Evolutionary conservation across 805 yeast species (phyloP).

Genomic region (Yamadazyma tumulicola): DNA sequence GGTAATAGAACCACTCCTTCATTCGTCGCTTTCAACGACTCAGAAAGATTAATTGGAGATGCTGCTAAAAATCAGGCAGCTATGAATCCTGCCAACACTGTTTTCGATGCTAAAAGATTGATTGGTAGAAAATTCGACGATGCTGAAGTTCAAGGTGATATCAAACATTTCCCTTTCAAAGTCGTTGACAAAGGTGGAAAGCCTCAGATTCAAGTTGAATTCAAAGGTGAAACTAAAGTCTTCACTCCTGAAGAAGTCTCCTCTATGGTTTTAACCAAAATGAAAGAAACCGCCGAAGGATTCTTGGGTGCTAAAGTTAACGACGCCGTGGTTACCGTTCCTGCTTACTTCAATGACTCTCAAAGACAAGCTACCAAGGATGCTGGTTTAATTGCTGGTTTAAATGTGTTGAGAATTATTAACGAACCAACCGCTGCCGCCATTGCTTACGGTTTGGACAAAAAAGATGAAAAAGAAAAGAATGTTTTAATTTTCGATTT

Average conservation of each 20-base stretch:
- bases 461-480: slow-evolving; percentile 65
- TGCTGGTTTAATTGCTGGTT: slow-evolving; percentile 95
- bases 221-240: slow-evolving; percentile 81
- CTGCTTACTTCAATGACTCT: slow-evolving; percentile 96
- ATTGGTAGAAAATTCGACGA: slow-evolving; percentile 89
- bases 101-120: slow-evolving; percentile 88
- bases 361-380: slow-evolving; percentile 99
- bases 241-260: slow-evolving; percentile 96
- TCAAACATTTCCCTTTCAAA: slow-evolving; percentile 76
- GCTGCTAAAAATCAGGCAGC: slow-evolving; percentile 99
- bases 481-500: slow-evolving; percentile 46
- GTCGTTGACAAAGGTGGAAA: slow-evolving; percentile 72
- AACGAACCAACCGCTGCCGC: slow-evolving; percentile 92
- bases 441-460: slow-evolving; percentile 57
- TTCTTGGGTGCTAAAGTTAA: slow-evolving; percentile 53
- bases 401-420: slow-evolving; percentile 90
- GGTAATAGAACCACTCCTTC: slow-evolving; percentile 99
- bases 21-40: slow-evolving; percentile 90
- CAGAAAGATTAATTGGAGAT: slow-evolving; percentile 93
- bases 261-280: slow-evolving; percentile 85
- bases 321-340: slow-evolving; percentile 94
- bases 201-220: slow-evolving; percentile 81
- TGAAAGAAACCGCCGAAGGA: slow-evolving; percentile 92
- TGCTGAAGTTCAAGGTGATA: slow-evolving; percentile 64
- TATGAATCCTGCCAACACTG: slow-evolving; percentile 88